These are phyloP conservation scores for Thelonectria olida DNA, from an alignment of 2,329 filamentous ascomycete genomes.

Conservation along the genomic window DNA sequence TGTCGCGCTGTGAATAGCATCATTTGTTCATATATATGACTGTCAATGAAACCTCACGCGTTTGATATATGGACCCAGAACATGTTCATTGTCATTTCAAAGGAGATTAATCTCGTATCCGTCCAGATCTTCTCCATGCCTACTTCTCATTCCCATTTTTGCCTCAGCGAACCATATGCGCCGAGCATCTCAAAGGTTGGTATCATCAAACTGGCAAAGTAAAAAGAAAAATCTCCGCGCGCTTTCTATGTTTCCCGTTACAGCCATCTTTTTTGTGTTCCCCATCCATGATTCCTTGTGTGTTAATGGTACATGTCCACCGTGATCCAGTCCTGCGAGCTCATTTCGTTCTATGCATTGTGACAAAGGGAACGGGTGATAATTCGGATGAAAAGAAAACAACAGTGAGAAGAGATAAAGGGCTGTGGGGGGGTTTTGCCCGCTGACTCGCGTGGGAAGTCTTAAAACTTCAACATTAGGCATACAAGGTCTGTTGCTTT, in stretches of 20 bases:
- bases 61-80: too few relatives aligned
- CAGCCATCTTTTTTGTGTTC: slow-evolving; percentile 8
- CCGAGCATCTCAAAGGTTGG: slow-evolving; percentile 20
- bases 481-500: background rate
- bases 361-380: background rate
- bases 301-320: slow-evolving; percentile 35
- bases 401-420: background rate
- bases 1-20: too few relatives aligned
- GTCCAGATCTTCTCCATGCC: slow-evolving; percentile 10
- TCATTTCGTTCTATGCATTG: slow-evolving; percentile 23
- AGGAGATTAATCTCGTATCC: background rate
- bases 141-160: slow-evolving; percentile 2
- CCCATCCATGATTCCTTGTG: background rate
- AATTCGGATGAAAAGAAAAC: background rate
- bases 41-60: too few relatives aligned
- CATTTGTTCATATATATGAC: too few relatives aligned
- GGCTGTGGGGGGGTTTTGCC: background rate
- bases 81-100: background rate
- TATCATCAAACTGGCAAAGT: slow-evolving; percentile 31
- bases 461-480: background rate
- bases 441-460: background rate
- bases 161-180: slow-evolving; percentile 19
- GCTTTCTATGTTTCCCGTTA: slow-evolving; percentile 24
- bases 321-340: slow-evolving; percentile 19
- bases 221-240: slow-evolving; percentile 15